Base-by-base conservation (phyloP, 2,329 filamentous ascomycete genomes). In the Ambrosiella beaveri region DNA sequence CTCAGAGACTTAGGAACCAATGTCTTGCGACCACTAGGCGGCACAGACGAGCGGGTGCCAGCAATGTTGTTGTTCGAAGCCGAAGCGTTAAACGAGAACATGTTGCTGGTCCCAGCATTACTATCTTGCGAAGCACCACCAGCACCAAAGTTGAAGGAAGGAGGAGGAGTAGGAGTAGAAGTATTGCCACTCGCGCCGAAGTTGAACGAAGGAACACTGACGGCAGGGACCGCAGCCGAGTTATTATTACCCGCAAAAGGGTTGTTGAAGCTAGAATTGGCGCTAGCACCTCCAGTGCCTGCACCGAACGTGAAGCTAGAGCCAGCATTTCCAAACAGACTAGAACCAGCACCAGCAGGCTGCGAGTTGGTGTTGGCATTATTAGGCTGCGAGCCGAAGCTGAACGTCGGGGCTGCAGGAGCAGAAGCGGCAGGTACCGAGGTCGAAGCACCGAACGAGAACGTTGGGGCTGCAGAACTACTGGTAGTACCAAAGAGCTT, bases 21-120 rank as follows among this genome's bases (percentile, higher is more conserved):
- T 63, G 53, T 71, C 71, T 64, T 69, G 68, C 63, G 71, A 70
- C 63, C 74, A 72, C 63, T 69, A 68, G 59, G 59, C 11, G 59
- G 59, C 17, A 58, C 36, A 7, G 59, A 51, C 19, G 56, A 38
- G 15, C 54, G 57, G 11, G 57, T 52, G 35, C 59, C 61, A 27
- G 58, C 59, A 19, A 54, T 61, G 11, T 57, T 62, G 5, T 54
- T 39, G 11, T 50, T 57, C 7, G 57, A 47, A 3, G 37, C 50
- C 3, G 52, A 53, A n/a, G 57, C 59, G 12, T 59, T 61, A 35
- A 61, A 61, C 12, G 59, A 58, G 15, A 61, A 61, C 59, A 61
- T 61, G 53, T 61, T 61, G 44, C 58, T 55, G 12, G 68, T 63
- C 44, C 65, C 65, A 58, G 65, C 61, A 11, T 66, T 63, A 36